Evolutionary conservation across 2,329 filamentous ascomycete genomes (phyloP).

Genomic region (Byssochlamys sp.): DNA sequence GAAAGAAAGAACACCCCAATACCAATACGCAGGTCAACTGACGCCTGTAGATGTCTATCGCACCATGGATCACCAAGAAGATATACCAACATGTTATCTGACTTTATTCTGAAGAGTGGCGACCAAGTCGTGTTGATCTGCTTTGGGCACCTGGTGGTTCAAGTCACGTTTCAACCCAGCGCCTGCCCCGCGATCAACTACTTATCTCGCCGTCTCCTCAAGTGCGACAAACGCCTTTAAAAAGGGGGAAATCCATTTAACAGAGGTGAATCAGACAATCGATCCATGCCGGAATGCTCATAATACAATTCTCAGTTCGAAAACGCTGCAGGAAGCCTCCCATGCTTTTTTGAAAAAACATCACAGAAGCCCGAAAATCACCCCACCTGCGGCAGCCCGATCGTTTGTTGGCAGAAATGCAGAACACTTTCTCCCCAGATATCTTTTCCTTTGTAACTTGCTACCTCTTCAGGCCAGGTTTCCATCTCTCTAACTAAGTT

Average conservation of each 20-base stretch:
- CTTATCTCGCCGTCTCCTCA: background rate
- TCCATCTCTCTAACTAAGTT: conserved; percentile 36
- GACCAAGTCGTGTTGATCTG: background rate
- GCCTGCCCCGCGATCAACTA: background rate
- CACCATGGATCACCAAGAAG: background rate
- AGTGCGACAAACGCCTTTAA: background rate
- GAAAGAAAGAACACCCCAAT: too few species aligned
- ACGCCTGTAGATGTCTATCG: background rate
- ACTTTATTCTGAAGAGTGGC: background rate
- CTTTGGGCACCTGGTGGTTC: background rate
- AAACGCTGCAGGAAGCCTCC: background rate
- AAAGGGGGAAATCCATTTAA: background rate
- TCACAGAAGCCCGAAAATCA: background rate
- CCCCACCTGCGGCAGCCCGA: conserved; percentile 8
- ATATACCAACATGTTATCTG: background rate
- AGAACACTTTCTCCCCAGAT: conserved; percentile 34
- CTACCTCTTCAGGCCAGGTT: conserved; percentile 38
- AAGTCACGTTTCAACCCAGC: background rate
- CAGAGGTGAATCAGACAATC: background rate
- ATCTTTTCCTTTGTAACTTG: conserved; percentile 36
- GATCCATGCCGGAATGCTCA: background rate
- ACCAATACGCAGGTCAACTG: too few species aligned
- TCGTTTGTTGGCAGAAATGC: conserved; percentile 22
- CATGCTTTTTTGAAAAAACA: background rate
- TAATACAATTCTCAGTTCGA: background rate